phyloP scores from a whole-genome alignment of 768 basidiomycete species.

The Phlebiopsis flavidoalba region DNA sequence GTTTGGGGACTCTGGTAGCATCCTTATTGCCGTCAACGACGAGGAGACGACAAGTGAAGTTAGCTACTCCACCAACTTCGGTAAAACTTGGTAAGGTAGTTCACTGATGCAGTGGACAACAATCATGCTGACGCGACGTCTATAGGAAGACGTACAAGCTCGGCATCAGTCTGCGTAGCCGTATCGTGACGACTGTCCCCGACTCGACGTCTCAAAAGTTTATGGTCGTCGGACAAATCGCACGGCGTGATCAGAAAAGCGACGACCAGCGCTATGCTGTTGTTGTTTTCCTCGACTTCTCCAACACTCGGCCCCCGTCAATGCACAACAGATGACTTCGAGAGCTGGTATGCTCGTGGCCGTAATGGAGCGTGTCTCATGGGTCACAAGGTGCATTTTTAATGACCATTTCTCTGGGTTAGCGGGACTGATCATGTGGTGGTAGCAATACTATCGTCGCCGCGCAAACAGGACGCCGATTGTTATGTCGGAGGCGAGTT shows the following conservation, averaged over 20 bases:
- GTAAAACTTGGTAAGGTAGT: constrained; percentile 68
- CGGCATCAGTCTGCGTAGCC: constrained; percentile 64
- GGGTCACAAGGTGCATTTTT: constrained; percentile 75
- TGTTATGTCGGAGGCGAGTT: constrained; percentile 94
- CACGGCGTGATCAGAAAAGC: constrained; percentile 50
- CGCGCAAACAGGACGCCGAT: constrained; percentile 77
- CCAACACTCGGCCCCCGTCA: constrained; percentile 58
- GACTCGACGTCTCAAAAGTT: constrained; percentile 98
- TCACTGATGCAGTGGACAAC: not conserved
- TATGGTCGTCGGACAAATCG: constrained; percentile 75
- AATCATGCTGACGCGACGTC: not conserved
- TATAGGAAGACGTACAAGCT: constrained; percentile 67
- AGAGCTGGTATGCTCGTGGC: constrained; percentile 81
- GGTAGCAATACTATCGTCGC: constrained; percentile 89
- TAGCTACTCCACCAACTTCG: constrained; percentile 78
- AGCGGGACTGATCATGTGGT: not conserved
- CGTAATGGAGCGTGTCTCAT: constrained; percentile 76
- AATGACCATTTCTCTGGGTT: too few relatives aligned
- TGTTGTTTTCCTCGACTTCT: constrained; percentile 82
- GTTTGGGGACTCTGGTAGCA: constrained; percentile 86
- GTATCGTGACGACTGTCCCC: constrained; percentile 80
- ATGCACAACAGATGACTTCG: constrained; percentile 70
- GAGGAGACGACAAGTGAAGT: constrained; percentile 69
- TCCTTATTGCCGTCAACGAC: constrained; percentile 80
- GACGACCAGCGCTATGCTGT: constrained; percentile 58